Evolutionary conservation across 495 filamentous ascomycete genomes (phyloP).

Genomic region (Penicillium lividum): DNA sequence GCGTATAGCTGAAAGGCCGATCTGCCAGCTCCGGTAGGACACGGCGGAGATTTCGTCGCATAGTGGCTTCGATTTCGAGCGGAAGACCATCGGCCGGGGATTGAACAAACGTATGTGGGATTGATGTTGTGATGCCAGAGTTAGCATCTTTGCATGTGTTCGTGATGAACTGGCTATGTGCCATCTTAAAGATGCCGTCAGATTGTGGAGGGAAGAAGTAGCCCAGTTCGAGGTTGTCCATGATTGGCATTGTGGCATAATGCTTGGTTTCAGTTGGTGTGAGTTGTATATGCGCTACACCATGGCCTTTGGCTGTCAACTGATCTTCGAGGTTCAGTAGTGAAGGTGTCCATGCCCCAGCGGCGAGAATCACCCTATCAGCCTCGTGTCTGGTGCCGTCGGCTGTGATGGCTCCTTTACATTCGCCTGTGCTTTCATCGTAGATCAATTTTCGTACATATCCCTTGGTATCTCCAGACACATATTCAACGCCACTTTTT

Average conservation of each 20-base stretch:
- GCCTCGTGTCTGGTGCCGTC: neutral
- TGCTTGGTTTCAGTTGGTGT: conserved; percentile 21
- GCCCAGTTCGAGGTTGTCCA: conserved; percentile 24
- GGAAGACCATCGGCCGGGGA: conserved; percentile 19
- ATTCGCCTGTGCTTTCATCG: conserved; percentile 12
- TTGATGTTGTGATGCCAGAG: neutral
- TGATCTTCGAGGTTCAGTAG: conserved; percentile 38
- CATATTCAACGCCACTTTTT: conserved; percentile 28
- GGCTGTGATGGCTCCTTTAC: conserved; percentile 15
- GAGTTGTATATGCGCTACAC: conserved; percentile 31
- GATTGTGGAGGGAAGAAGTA: conserved; percentile 34
- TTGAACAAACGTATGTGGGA: neutral
- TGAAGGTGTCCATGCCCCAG: conserved; percentile 20
- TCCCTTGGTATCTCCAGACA: conserved; percentile 23
- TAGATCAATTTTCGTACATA: conserved; percentile 25
- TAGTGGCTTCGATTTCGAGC: conserved; percentile 22
- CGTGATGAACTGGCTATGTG: conserved; percentile 29
- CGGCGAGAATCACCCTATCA: neutral
- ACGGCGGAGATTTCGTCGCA: conserved; percentile 22
- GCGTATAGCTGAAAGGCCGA: conserved; percentile 21
- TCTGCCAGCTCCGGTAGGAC: conserved; percentile 25
- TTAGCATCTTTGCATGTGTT: conserved; percentile 6
- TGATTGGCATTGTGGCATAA: conserved; percentile 17
- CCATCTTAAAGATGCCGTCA: conserved; percentile 38
- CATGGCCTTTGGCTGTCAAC: conserved; percentile 27